Conservation (phyloP, 2,329 filamentous ascomycete genomes). For the Botrytis sinoallii region DNA sequence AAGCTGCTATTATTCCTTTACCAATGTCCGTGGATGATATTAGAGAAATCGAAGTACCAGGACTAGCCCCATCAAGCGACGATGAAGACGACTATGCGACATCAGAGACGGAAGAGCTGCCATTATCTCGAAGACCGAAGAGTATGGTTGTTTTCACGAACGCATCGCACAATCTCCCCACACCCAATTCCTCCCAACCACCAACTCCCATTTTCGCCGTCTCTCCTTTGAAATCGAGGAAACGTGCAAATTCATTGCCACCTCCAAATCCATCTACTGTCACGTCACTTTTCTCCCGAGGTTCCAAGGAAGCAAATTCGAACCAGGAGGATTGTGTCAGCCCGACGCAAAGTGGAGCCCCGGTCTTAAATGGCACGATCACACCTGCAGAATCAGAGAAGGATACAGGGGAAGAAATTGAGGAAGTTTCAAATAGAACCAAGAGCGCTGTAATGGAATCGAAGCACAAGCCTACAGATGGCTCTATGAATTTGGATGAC, state of each 20-base stretch:
- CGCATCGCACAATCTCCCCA: slow-evolving; percentile 26
- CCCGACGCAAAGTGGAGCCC: background rate
- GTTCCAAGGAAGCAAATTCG: background rate
- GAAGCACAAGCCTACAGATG: slow-evolving; percentile 26
- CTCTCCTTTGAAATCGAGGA: slow-evolving; percentile 25
- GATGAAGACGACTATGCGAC: slow-evolving; percentile 53
- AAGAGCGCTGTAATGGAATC: slow-evolving; percentile 20
- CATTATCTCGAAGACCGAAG: slow-evolving; percentile 40
- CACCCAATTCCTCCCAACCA: slow-evolving; percentile 32
- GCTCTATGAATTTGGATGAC: slow-evolving; percentile 26
- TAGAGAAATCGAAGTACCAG: slow-evolving; percentile 77
- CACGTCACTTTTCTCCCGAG: slow-evolving; percentile 25
- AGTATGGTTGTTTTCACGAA: slow-evolving; percentile 44
- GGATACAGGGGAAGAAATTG: slow-evolving; percentile 6
- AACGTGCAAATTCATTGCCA: slow-evolving; percentile 36
- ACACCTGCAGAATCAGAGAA: slow-evolving; percentile 15
- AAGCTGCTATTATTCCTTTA: slow-evolving; percentile 62
- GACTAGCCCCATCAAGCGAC: slow-evolving; percentile 60
- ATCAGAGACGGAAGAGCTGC: slow-evolving; percentile 38
- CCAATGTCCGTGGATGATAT: slow-evolving; percentile 66
- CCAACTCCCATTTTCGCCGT: slow-evolving; percentile 21
- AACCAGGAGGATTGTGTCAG: background rate
- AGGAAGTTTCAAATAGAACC: slow-evolving; percentile 16
- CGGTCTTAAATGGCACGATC: slow-evolving; percentile 14
- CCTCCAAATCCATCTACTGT: slow-evolving; percentile 27